Conservation (phyloP, 257 asterid genomes). For the Solanum bulbocastanum region DNA sequence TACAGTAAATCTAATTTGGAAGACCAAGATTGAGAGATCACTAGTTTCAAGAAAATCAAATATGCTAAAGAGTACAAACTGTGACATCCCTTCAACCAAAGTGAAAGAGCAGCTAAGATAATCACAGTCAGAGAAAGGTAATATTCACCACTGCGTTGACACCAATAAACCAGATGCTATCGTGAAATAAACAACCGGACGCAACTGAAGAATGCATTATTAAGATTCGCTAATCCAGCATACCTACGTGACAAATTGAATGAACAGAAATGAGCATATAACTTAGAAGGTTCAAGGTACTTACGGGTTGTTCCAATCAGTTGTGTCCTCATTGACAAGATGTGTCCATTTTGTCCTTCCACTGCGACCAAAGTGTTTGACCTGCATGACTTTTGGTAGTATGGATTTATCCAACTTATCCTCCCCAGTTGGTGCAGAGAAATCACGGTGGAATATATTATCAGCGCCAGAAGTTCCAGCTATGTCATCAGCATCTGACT, state of each 20-base stretch:
- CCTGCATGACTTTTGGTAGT: conserved; percentile 94
- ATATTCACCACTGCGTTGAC: neutral
- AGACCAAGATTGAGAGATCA: neutral
- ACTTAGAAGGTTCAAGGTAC: conserved; percentile 7
- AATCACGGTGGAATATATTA: conserved; percentile 50
- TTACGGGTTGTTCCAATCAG: conserved; percentile 95
- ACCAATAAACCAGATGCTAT: neutral
- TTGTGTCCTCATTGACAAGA: conserved; percentile 91
- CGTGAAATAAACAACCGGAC: neutral
- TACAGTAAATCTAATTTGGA: neutral
- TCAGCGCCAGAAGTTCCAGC: conserved; percentile 64
- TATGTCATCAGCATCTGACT: conserved; percentile 50
- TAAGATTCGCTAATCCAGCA: neutral
- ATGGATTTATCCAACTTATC: conserved; percentile 83
- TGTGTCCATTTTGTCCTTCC: conserved; percentile 98
- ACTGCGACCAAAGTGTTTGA: conserved; percentile 92
- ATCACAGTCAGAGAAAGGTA: neutral
- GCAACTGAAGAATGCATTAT: neutral
- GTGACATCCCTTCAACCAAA: neutral
- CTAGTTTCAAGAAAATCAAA: neutral
- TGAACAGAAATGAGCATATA: neutral
- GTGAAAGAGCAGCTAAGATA: neutral
- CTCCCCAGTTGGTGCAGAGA: conserved; percentile 93
- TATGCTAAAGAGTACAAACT: neutral
- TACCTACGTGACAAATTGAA: neutral